Evolutionary conservation across 2,329 filamentous ascomycete species (phyloP).

Genomic region (Hypomyces perniciosus): DNA sequence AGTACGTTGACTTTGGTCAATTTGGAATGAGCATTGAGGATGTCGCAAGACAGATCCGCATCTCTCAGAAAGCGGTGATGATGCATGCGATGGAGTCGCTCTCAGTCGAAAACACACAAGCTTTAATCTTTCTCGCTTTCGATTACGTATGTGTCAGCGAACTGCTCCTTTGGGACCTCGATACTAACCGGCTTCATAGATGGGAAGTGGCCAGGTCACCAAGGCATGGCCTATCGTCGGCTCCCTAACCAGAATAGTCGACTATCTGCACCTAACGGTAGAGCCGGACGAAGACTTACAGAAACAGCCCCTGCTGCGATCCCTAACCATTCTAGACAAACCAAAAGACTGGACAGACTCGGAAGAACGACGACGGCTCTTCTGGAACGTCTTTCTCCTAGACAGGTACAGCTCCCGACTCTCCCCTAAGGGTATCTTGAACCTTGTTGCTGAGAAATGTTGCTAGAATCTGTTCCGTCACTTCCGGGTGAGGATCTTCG

Average conservation of each 20-base stretch:
- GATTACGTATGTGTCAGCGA: constrained; percentile 1
- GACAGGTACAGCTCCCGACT: constrained; percentile 20
- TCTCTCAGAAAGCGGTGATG: constrained; percentile 4
- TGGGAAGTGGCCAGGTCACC: constrained; percentile 22
- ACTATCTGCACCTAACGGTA: constrained; percentile 25
- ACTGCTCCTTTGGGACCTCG: not conserved
- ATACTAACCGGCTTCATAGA: constrained; percentile 14
- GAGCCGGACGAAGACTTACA: constrained; percentile 15
- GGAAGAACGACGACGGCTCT: constrained; percentile 26
- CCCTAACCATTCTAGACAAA: not conserved
- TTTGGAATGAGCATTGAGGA: constrained; percentile 4
- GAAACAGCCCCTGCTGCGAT: constrained; percentile 1
- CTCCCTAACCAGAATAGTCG: constrained; percentile 25
- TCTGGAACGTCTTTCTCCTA: constrained; percentile 28
- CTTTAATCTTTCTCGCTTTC: constrained; percentile 1
- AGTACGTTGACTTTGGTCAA: constrained; percentile 4
- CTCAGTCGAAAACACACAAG: constrained; percentile 3
- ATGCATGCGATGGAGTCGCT: constrained; percentile 3
- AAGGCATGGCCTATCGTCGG: constrained; percentile 26
- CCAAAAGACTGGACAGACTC: constrained; percentile 27
- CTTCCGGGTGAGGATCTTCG: constrained; percentile 16
- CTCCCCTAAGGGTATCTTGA: not conserved
- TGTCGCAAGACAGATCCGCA: constrained; percentile 3
- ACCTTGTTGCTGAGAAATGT: not conserved
- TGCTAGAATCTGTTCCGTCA: constrained; percentile 20